Evolutionary conservation across 305 asterid species (phyloP), one percentile per base, ranked within the genome.

Genomic region (Petunia hybrid): DNA sequence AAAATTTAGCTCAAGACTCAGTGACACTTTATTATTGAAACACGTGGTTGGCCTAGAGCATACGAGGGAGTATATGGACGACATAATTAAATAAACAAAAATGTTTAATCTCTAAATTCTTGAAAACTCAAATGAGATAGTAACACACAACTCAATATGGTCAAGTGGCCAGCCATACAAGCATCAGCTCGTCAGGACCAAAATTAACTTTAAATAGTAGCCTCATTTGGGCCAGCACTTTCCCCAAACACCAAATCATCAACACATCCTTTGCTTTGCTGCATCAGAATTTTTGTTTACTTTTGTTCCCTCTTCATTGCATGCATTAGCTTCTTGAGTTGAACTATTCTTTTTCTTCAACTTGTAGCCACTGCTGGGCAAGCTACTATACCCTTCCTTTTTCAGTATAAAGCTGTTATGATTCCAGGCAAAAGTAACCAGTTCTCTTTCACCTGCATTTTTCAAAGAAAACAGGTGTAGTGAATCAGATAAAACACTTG

Each of bases 391-490:
- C 46, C 98, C 94, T 80, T 88, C 89, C 85, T 90, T 96, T 85
- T 87, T 91, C 85, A 79, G 41, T 41, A 82, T 84, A 94, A 94
- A 73, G 92, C 84, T 41, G 91, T 87, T 46, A 90, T 5, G 46
- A 84, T 60, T 51, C 86, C 87, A 57, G 98, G 98, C 85, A 89
- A 82, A 83, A 92, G 80, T 79, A 94, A 83, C 93, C 99, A 91
- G 78, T 90, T 95, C 82, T 93, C 97, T 83, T 89, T 92, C 39
- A 92, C 95, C 99, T 96, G 80, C 31, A 69, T 79, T 80, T 79
- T 79, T 81, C 9, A 60, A 79, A 46, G 63, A 39, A 68, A 70
- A 85, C 68, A 81, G 2, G 38, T 75, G 45, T 13, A 51, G 40
- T 69, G 14, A 65, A 39, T 39, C 62, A 55, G 40, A 59, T 40